Conservation (phyloP, 2,329 filamentous ascomycete species). For the Blastomyces parvus region DNA sequence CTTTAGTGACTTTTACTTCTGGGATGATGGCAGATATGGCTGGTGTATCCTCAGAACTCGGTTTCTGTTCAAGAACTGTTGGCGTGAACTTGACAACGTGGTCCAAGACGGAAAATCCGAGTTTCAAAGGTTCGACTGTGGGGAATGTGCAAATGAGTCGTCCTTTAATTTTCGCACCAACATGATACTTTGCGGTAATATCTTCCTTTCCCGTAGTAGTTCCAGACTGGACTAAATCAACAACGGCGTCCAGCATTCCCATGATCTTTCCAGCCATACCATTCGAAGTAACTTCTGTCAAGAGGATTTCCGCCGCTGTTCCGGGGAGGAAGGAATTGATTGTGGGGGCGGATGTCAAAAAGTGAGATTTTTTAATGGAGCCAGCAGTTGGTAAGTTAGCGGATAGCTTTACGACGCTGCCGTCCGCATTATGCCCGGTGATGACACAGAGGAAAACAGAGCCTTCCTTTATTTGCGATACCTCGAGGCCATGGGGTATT, state of each 20-base stretch:
- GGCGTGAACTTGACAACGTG: conserved; percentile 60
- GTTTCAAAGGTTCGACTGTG: conserved; percentile 64
- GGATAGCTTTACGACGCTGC: conserved; percentile 79
- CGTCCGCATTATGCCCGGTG: conserved; percentile 61
- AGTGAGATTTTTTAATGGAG: conserved; percentile 55
- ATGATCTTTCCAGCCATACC: conserved; percentile 87
- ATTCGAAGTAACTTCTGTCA: conserved; percentile 62
- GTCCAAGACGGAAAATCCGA: conserved; percentile 81
- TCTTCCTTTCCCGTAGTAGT: conserved; percentile 59
- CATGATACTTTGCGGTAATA: conserved; percentile 67
- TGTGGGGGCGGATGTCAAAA: conserved; percentile 66
- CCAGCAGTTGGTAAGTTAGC: conserved; percentile 61
- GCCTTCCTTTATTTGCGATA: conserved; percentile 67
- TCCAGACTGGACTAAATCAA: conserved; percentile 83
- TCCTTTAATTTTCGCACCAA: conserved; percentile 73
- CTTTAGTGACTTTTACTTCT: conserved; percentile 66
- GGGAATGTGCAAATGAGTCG: conserved; percentile 85
- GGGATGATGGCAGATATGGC: conserved; percentile 61
- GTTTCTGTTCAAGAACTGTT: conserved; percentile 21
- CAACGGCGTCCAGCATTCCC: conserved; percentile 81
- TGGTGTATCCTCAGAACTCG: conserved; percentile 39
- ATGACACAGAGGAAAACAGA: conserved; percentile 77
- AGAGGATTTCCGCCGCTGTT: conserved; percentile 74
- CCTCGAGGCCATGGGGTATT: conserved; percentile 55
- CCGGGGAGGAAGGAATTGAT: conserved; percentile 87